These are phyloP conservation scores for Hordeum vulgare DNA, from an alignment of 176 grass and related monocot species.

Conservation along the genomic window MorexV3_pseudomolecules_assembly NC_058519.1:164838745-164839244, in stretches of 20 bases:
- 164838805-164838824: slow-evolving; percentile 82
- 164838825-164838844: slow-evolving; percentile 71
- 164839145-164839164: not conserved
- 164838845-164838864: slow-evolving; percentile 95
- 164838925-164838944: not conserved
- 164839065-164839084: not conserved
- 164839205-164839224: no score
- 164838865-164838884: slow-evolving; percentile 96
- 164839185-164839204: not conserved
- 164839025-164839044: not conserved
- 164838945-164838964: not conserved
- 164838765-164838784: slow-evolving; percentile 93
- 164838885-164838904: slow-evolving; percentile 95
- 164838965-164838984: not conserved
- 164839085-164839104: not conserved
- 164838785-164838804: slow-evolving; percentile 99
- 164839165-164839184: not conserved
- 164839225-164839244: no score
- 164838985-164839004: not conserved
- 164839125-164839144: not conserved
- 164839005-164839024: not conserved
- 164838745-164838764: slow-evolving; percentile 97
- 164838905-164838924: slow-evolving; percentile 13
- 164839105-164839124: not conserved
- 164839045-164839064: not conserved